Evolutionary conservation across 257 asterid species (phyloP), one percentile per base, ranked within the genome.

Genomic region (Solanum chiquidenum): DNA sequence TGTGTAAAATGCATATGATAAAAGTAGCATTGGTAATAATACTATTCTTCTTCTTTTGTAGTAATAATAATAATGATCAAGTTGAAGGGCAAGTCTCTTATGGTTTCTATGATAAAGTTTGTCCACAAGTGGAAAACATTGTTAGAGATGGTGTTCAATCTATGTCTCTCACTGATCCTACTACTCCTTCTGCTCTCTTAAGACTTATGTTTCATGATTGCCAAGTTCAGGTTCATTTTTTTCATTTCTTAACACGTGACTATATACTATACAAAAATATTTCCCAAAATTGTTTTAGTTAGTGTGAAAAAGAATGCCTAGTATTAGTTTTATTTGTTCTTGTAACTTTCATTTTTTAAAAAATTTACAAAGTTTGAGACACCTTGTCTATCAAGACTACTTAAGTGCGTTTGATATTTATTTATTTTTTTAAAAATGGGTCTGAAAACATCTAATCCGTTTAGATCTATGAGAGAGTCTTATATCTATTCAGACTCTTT

Each of bases 201-300:
- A 90, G 96, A 91, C 96, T 94, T 88, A 55, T 94, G 91, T 94
- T 94, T 85, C 96, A 94, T 88, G 96, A 94, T 77, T 94, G 96
- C 88, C 94, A 93, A 91, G 95, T 94, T 86, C 93, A 92, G 96
- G 95, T 94, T 82, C 34, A 37, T 60, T 35, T 20, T 55, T 83
- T 88, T 60, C 4, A 69, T 69, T 69, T 69, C 12, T 31, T 33
- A 18, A 73, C 27, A 55, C 64, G 7, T 20, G 21, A 49, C 58
- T 49, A 14, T 49, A 55, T 55, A 18, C n/a, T 18, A 52, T 14
- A 52, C 8, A 55, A 55, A 6, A 20, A 55, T 0, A 55, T 18
- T 52, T 33, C 12, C 44, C 44, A 18, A 72, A 49, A 49, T 49
- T 49, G 9, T 49, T 14, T 49, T 14, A 14, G 8, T 14, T 16